A percentile compares a stretch with the other conserved stretches of the same genome.
phyloP scores from a whole-genome alignment of 2,329 filamentous ascomycete genomes.

The Fusarium mundagurra region DNA sequence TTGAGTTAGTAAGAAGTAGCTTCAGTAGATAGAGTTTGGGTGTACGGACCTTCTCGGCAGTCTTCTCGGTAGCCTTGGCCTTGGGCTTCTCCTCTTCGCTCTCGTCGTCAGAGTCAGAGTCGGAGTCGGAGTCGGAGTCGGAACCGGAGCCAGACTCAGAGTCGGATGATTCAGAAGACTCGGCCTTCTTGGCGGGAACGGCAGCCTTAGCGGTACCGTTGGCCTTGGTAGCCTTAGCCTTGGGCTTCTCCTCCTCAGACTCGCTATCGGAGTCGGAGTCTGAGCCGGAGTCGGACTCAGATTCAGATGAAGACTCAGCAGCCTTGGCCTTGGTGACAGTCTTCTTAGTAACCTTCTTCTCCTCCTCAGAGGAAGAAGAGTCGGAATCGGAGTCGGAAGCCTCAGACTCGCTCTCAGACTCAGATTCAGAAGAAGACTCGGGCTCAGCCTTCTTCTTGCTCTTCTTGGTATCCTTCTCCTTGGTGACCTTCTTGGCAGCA shows the following conservation, averaged over 20 bases:
- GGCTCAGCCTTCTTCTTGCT: constrained; percentile 56
- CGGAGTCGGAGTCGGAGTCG: constrained; percentile 51
- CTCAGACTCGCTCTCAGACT: constrained; percentile 54
- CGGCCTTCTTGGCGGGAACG: constrained; percentile 37
- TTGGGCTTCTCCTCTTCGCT: constrained; percentile 50
- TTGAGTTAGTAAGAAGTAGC: constrained; percentile 22
- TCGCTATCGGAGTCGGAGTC: constrained; percentile 48
- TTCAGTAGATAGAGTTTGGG: not conserved
- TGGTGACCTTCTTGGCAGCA: constrained; percentile 60
- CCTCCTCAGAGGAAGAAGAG: constrained; percentile 47
- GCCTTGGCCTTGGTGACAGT: constrained; percentile 45
- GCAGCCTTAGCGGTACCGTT: constrained; percentile 39
- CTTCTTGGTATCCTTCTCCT: constrained; percentile 61
- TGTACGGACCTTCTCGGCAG: constrained; percentile 46
- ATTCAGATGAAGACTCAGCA: constrained; percentile 46
- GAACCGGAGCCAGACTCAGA: constrained; percentile 54
- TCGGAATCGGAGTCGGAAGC: constrained; percentile 50
- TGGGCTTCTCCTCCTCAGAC: constrained; percentile 49
- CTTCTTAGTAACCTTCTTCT: constrained; percentile 53
- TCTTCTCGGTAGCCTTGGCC: constrained; percentile 46
- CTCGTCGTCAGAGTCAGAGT: constrained; percentile 52
- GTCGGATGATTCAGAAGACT: constrained; percentile 41
- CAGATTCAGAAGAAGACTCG: constrained; percentile 54
- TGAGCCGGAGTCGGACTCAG: constrained; percentile 43
- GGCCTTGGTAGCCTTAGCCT: constrained; percentile 45